phyloP scores from a whole-genome alignment of 208 protist genomes.

The Perkinsela sp. region DNA sequence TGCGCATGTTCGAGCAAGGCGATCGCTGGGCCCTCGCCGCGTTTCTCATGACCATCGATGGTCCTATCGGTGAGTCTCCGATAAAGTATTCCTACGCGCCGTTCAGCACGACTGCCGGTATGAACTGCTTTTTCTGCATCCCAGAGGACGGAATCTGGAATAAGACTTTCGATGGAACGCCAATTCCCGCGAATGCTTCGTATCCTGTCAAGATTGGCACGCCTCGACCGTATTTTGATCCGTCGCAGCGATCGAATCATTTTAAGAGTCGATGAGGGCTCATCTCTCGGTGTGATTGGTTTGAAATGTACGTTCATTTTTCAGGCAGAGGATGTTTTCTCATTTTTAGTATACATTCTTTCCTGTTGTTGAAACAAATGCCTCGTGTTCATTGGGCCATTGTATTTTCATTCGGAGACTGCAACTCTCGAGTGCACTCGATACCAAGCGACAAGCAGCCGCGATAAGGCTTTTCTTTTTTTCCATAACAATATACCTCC shows the following conservation, averaged over 20 bases:
- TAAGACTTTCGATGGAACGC: background rate
- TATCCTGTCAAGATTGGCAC: background rate
- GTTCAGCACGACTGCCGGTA: background rate
- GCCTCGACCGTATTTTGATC: background rate
- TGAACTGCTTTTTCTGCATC: background rate
- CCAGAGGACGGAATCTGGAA: background rate
- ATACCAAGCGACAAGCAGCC: too few relatives aligned
- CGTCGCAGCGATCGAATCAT: background rate
- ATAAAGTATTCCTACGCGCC: background rate
- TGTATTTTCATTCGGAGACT: too few relatives aligned
- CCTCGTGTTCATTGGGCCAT: too few relatives aligned
- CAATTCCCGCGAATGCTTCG: background rate
- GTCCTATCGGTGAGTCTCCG: background rate
- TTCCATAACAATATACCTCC: too few relatives aligned
- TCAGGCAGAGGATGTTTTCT: too few relatives aligned
- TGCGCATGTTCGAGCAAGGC: background rate
- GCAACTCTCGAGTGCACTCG: too few relatives aligned
- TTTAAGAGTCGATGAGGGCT: too few relatives aligned
- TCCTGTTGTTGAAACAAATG: too few relatives aligned
- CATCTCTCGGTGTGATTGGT: too few relatives aligned
- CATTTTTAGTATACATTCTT: too few relatives aligned
- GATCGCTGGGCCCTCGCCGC: background rate
- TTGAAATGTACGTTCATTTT: too few relatives aligned
- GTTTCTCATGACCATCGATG: background rate
- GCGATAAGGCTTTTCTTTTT: too few relatives aligned